phyloP scores from a whole-genome alignment of 768 basidiomycete genomes.

The Leccinum imitatum region DNA sequence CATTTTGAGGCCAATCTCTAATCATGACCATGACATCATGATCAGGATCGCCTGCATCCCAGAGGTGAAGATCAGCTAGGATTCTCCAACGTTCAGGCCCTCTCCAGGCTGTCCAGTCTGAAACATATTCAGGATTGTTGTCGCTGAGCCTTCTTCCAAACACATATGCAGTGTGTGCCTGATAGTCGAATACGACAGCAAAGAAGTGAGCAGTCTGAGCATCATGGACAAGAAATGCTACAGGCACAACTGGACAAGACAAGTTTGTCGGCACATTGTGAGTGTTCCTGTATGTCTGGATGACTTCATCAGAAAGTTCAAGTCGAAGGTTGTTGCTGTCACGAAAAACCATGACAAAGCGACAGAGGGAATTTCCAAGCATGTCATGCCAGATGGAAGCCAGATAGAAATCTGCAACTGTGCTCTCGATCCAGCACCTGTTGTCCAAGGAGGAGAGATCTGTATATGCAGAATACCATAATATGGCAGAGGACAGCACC shows the following conservation, averaged over 20 bases:
- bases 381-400: constrained; percentile 1
- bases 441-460: background rate
- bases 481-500: background rate
- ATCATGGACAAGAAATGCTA: background rate
- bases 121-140: background rate
- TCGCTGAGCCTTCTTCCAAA: background rate
- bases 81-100: constrained; percentile 1
- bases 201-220: background rate
- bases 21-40: background rate
- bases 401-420: constrained; percentile 3
- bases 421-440: background rate
- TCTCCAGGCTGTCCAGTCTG: background rate
- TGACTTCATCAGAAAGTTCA: background rate
- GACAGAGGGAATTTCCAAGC: background rate
- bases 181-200: background rate
- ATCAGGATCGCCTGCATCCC: background rate
- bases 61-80: background rate
- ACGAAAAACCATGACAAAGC: background rate
- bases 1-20: constrained; percentile 7
- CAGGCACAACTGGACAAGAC: background rate
- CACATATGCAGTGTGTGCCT: background rate
- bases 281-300: background rate
- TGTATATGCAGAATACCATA: background rate
- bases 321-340: background rate
- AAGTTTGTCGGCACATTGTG: background rate